These are phyloP conservation scores for Yamadazyma dushanensis DNA, from an alignment of 1,139 yeast genomes.

Conservation along the genomic window DNA sequence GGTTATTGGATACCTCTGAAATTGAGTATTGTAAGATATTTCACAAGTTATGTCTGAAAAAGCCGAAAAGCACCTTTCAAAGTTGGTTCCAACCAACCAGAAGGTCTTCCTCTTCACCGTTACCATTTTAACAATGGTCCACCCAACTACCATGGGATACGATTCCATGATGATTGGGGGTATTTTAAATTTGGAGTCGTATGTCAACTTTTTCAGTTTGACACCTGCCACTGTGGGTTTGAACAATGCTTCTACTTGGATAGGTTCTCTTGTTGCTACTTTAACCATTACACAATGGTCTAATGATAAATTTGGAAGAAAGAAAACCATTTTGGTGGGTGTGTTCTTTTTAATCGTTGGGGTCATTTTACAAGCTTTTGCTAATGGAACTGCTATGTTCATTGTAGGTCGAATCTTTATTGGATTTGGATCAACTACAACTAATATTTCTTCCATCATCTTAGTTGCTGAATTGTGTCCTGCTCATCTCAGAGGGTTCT, in stretches of 20 bases:
- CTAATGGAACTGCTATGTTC: constrained; percentile 19
- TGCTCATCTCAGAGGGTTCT: constrained; percentile 12
- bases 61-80: constrained; percentile 6
- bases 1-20: no score
- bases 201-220: constrained; percentile 13
- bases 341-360: constrained; percentile 13
- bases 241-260: constrained; percentile 17
- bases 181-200: constrained; percentile 16
- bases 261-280: constrained; percentile 15
- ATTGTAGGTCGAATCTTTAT: constrained; percentile 18
- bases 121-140: constrained; percentile 12
- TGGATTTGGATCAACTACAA: constrained; percentile 18
- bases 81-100: constrained; percentile 10
- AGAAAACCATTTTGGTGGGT: constrained; percentile 14
- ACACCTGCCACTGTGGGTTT: constrained; percentile 17
- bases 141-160: constrained; percentile 17
- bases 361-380: constrained; percentile 17
- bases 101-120: constrained; percentile 8
- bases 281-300: constrained; percentile 10
- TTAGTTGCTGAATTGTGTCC: constrained; percentile 19
- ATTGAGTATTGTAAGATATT: no score
- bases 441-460: constrained; percentile 14
- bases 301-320: constrained; percentile 18
- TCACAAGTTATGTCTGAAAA: not conserved
- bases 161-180: constrained; percentile 17